These are phyloP conservation scores for Boletus sensibilis DNA, from an alignment of 768 basidiomycete species.

Conservation along the genomic window DNA sequence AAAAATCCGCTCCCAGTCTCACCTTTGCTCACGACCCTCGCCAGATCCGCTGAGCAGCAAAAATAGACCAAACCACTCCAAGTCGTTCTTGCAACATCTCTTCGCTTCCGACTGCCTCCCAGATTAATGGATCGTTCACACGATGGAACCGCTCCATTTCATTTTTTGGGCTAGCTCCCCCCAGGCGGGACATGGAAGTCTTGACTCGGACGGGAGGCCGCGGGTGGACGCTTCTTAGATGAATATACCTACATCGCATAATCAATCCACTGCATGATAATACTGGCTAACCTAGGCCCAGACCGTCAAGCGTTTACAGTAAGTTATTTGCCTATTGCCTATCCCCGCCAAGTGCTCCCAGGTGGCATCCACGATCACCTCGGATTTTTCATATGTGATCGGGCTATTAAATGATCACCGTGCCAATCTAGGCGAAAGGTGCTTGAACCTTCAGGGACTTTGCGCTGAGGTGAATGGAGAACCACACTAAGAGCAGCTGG, in stretches of 20 bases:
- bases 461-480: slow-evolving; percentile 2
- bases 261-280: slow-evolving; percentile 23
- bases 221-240: slow-evolving; percentile 14
- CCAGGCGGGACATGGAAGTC: slow-evolving; percentile 1
- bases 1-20: slow-evolving; percentile 1
- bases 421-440: slow-evolving; percentile 6
- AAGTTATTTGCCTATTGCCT: neutral
- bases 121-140: slow-evolving; percentile 23
- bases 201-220: slow-evolving; percentile 12
- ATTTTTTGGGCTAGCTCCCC: slow-evolving; percentile 7
- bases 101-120: slow-evolving; percentile 22
- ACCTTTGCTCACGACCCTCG: slow-evolving; percentile 7
- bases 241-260: slow-evolving; percentile 30
- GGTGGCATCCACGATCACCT: slow-evolving; percentile 27
- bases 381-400: slow-evolving; percentile 19
- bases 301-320: neutral
- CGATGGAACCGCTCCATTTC: slow-evolving; percentile 16
- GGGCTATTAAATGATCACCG: slow-evolving; percentile 22
- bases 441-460: neutral
- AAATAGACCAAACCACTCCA: slow-evolving; percentile 26
- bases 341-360: neutral
- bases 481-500: neutral
- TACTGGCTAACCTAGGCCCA: neutral
- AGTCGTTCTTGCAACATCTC: slow-evolving; percentile 14
- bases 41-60: slow-evolving; percentile 30